Evolutionary conservation across 169 alveolate genomes (phyloP), one percentile per base, ranked within the genome.

Genomic region (Hammondia hammondi): DNA sequence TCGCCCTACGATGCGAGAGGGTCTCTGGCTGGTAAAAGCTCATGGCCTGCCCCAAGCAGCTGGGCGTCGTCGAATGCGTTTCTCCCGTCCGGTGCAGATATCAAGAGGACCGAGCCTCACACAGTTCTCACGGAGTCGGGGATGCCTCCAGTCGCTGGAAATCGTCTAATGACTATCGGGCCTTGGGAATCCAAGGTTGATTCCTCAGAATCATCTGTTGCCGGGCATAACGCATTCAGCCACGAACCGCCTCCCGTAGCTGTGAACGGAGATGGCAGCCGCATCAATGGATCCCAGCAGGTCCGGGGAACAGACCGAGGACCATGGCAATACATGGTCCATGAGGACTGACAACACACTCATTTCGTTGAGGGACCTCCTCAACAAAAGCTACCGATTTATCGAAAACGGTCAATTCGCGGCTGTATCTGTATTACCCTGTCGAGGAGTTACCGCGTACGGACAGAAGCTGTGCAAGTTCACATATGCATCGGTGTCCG

Each of bases 301-400:
- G 48, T 21, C 87, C 43, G 87, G 87, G 32, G 87, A 39, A 24
- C 39, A 10, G 87, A 32, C 24, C 12, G 56, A 4, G 87, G 87
- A 5, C 56, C 87, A 17, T 77, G 87, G 87, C 87, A 77, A 39
- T 77, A 77, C 48, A 77, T 77, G 87, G 87, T 77, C 87, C 87
- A 77, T 2, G 87, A 77, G 19, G 87, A 77, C 87, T 77, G 87
- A 77, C 29, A 32, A 35, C 32, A 72, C 84, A 52, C 61, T 52
- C 61, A 7, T 52, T 52, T 52, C 5, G 19, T 7, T 52, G 61
- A 14, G 61, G 3, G 19, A 52, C 10, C 9, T 14, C 61, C 61
- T 52, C 24, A 52, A 52, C 61, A 52, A 52, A 52, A 52, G 5
- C 61, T 52, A 14, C 5, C 61, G 12, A 52, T 52, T 10, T 52